These are phyloP conservation scores for Mucor irregularis DNA, from an alignment of 371 early-diverging fungal genomes.

Conservation along the genomic window DNA sequence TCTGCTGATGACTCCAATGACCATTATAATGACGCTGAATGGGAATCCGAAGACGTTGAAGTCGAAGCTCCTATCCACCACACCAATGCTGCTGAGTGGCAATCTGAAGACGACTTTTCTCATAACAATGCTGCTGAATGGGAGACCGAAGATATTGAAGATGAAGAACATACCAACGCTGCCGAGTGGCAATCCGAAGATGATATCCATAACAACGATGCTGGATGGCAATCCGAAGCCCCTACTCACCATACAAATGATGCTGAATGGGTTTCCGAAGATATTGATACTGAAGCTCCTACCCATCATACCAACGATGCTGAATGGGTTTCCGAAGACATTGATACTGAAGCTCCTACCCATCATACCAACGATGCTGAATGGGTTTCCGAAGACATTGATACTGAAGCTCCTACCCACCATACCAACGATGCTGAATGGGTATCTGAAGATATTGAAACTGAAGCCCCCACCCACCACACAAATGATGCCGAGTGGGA, in stretches of 20 bases:
- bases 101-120: no score
- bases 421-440: constrained; percentile 5
- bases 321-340: constrained; percentile 19
- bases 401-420: not conserved
- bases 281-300: not conserved
- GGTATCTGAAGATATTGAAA: constrained; percentile 13
- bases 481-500: constrained; percentile 15
- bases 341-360: not conserved
- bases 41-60: not conserved
- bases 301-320: constrained; percentile 11
- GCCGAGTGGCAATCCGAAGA: constrained; percentile 18
- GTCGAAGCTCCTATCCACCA: constrained; percentile 1
- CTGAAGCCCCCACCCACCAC: constrained; percentile 5
- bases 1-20: no score
- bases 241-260: not conserved
- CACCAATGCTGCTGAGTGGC: constrained; percentile 21
- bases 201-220: constrained; percentile 4
- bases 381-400: constrained; percentile 3
- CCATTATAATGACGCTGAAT: no score
- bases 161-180: constrained; percentile 11
- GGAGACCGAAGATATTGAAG: not conserved
- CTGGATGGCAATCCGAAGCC: constrained; percentile 13
- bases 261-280: constrained; percentile 18
- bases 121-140: no score
- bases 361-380: not conserved